Evolutionary conservation across 202 grass and related monocot genomes (phyloP).

Genomic region (Panicum virgatum): DNA sequence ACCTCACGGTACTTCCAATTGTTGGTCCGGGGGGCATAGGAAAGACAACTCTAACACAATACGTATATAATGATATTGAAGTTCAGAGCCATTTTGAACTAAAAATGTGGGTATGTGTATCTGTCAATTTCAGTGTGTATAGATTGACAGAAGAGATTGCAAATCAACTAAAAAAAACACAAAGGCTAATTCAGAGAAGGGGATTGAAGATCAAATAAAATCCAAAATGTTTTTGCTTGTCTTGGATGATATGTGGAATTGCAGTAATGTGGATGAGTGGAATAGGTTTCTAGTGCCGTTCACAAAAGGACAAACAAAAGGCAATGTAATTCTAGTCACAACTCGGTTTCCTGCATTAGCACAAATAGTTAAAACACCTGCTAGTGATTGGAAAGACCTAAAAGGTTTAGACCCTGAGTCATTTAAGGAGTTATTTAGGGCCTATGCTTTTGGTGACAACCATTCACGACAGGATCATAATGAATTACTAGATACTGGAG

Average conservation of each 20-base stretch:
- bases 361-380: not conserved
- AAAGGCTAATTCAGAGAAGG: not conserved
- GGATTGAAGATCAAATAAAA: not conserved
- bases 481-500: not conserved
- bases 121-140: not conserved
- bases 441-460: not conserved
- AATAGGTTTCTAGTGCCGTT: not conserved
- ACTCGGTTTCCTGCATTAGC: not conserved
- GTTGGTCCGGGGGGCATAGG: not conserved
- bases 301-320: not conserved
- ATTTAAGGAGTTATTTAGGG: not conserved
- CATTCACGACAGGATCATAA: rapidly evolving
- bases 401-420: not conserved
- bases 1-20: not conserved
- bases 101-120: not conserved
- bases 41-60: not conserved
- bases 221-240: constrained; percentile 4
- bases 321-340: not conserved
- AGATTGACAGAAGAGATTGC: not conserved
- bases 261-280: not conserved
- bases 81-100: not conserved
- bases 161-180: not conserved
- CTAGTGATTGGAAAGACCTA: not conserved
- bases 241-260: not conserved
- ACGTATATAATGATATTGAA: not conserved